Evolutionary conservation across 768 basidiomycete species (phyloP).

Genomic region (Infundibulicybe gibba): DNA sequence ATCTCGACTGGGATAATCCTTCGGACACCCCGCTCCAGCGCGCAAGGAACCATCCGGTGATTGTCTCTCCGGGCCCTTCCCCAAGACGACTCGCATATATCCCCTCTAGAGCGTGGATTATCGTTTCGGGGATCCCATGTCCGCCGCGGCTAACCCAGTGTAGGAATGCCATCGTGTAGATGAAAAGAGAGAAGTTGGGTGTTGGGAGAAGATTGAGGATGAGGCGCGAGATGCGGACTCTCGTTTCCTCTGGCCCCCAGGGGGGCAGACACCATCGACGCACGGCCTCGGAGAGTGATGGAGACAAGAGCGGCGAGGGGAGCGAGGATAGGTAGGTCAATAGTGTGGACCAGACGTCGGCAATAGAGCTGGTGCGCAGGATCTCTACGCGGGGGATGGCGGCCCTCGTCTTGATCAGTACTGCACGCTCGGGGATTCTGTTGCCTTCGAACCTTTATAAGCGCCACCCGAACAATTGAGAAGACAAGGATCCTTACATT

Average conservation of each 20-base stretch:
- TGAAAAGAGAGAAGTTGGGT: conserved; percentile 35
- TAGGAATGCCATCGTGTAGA: conserved; percentile 45
- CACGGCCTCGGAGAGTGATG: conserved; percentile 28
- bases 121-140: conserved; percentile 18
- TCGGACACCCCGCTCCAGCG: conserved; percentile 29
- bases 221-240: conserved; percentile 27
- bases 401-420: neutral
- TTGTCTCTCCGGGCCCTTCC: conserved; percentile 25
- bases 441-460: neutral
- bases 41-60: conserved; percentile 31
- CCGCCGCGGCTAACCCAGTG: conserved; percentile 33
- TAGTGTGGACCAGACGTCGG: conserved; percentile 38
- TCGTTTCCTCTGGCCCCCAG: conserved; percentile 9
- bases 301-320: conserved; percentile 33
- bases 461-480: neutral
- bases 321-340: conserved; percentile 35
- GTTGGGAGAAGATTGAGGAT: conserved; percentile 40
- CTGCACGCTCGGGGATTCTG: neutral
- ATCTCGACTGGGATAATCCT: conserved; percentile 21
- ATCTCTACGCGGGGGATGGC: neutral
- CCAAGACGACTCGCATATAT: conserved; percentile 24
- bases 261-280: conserved; percentile 30
- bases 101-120: conserved; percentile 23
- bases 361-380: conserved; percentile 22
- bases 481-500: neutral